Evolutionary conservation across 1,284 basidiomycete species (phyloP).

Genomic region (Ustilago trichophora): DNA sequence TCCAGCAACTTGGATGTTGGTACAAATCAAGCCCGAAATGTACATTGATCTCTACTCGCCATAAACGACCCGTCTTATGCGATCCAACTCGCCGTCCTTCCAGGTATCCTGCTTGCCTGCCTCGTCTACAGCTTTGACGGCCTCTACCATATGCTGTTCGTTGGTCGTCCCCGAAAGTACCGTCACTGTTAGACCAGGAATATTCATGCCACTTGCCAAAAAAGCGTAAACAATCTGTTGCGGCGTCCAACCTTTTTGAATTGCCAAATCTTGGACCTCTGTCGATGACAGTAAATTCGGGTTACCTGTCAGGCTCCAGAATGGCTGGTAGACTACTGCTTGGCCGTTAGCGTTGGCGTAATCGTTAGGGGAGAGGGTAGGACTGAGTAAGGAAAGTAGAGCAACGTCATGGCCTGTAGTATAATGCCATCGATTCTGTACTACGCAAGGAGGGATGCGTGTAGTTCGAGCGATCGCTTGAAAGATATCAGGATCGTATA

Average conservation of each 20-base stretch:
- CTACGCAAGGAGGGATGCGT: constrained; percentile 40
- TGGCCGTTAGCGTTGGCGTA: constrained; percentile 5
- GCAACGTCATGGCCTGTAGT: constrained; percentile 64
- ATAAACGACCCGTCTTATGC: constrained; percentile 54
- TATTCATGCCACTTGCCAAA: constrained; percentile 50
- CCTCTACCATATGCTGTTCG: constrained; percentile 57
- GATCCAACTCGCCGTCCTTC: constrained; percentile 38
- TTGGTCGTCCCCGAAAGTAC: constrained; percentile 57
- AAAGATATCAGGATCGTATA: constrained; percentile 62
- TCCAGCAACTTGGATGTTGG: no score
- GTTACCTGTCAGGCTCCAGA: constrained; percentile 64
- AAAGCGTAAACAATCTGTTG: constrained; percentile 60
- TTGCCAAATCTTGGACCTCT: constrained; percentile 42
- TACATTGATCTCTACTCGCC: constrained; percentile 42
- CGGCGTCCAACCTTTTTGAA: constrained; percentile 38
- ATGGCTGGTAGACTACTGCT: constrained; percentile 58
- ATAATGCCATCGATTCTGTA: constrained; percentile 65
- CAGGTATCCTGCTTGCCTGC: constrained; percentile 13
- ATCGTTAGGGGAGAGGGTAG: constrained; percentile 57
- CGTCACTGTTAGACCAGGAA: constrained; percentile 46
- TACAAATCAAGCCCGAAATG: no score
- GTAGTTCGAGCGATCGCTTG: constrained; percentile 39
- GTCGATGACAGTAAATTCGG: constrained; percentile 40
- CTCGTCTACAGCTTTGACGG: constrained; percentile 42
- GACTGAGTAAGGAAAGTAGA: constrained; percentile 52